Evolutionary conservation across 306 rosid species (phyloP), one percentile per base, ranked within the genome.

Genomic region (Oemleria cerasiformis): DNA sequence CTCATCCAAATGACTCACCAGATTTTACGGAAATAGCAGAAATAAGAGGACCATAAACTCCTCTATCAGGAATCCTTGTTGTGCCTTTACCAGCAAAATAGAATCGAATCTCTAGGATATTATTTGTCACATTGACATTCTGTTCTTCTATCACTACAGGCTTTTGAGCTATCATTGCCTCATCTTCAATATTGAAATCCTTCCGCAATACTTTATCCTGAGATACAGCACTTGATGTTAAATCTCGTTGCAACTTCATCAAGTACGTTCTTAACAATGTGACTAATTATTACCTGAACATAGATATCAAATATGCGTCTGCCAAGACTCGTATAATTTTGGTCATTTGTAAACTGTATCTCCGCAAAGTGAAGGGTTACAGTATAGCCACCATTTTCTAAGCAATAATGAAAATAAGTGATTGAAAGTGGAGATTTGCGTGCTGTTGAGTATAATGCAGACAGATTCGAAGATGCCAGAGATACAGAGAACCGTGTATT

Each of bases 11-110:
- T 16, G 30, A 72, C 86, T 81, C 54, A 87, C 96, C 84, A 77
- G 96, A 85, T 66, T 78, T 75, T 49, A 89, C 83, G 51, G 96
- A 83, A 69, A 89, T 40, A 69, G 96, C 96, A 36, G 96, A 87
- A 70, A 89, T 57, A 40, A 89, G 86, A 58, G 90, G 96, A 60
- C 96, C 96, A 71, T 87, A 89, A 57, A 73, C 77, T 85, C 92
- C 92, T 39, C 84, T 68, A 0, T 43, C 72, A 56, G 96, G 96
- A 74, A 89, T 85, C 68, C 96, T 79, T 8, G 85, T 80, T 34
- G 87, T 85, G 23, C 89, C 87, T 77, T 79, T 85, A 21, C 87
- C 85, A 65, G 90, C 90, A 78, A 90, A 90, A 70, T 74, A 82
- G 73, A 90, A 86, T 40, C 85, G 77, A 53, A 90, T 84, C 80